Evolutionary conservation across 495 filamentous ascomycete species (phyloP).

Genomic region (Xylaria castorea): DNA sequence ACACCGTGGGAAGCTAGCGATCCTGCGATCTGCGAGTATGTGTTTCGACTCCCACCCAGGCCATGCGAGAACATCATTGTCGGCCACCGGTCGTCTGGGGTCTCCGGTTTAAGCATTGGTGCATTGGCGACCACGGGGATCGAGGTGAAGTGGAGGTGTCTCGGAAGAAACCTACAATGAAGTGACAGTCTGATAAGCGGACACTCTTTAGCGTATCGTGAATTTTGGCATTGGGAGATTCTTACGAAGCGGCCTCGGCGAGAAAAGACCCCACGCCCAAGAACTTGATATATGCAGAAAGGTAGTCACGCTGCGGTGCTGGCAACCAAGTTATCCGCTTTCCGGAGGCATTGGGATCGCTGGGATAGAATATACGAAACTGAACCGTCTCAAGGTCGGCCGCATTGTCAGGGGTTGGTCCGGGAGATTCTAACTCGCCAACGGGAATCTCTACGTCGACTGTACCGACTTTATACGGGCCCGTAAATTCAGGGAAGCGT

Average conservation of each 20-base stretch:
- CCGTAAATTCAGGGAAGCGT: conserved; percentile 70
- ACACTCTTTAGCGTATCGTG: neutral
- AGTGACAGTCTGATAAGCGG: neutral
- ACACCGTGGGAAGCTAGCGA: conserved; percentile 77
- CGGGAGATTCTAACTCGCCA: conserved; percentile 60
- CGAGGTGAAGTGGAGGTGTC: conserved; percentile 70
- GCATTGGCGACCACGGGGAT: conserved; percentile 58
- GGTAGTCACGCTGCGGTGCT: conserved; percentile 69
- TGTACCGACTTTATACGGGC: conserved; percentile 76
- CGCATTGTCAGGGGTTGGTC: conserved; percentile 55
- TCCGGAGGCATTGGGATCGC: conserved; percentile 50
- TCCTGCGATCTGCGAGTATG: conserved; percentile 75
- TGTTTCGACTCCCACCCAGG: conserved; percentile 73
- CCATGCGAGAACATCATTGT: conserved; percentile 84
- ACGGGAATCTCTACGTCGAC: conserved; percentile 77
- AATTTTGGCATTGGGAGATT: conserved; percentile 7
- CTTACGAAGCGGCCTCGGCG: conserved; percentile 67
- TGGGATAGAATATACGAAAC: conserved; percentile 80
- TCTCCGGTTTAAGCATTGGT: conserved; percentile 40
- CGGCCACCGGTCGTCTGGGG: conserved; percentile 64
- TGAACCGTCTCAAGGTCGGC: conserved; percentile 66
- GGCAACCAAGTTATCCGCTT: conserved; percentile 71
- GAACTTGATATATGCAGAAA: conserved; percentile 73
- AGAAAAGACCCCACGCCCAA: conserved; percentile 61
- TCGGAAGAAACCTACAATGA: conserved; percentile 60